These are phyloP conservation scores for Rhodotorula sp. DNA, from an alignment of 1,284 basidiomycete genomes.

Conservation along the genomic window DNA sequence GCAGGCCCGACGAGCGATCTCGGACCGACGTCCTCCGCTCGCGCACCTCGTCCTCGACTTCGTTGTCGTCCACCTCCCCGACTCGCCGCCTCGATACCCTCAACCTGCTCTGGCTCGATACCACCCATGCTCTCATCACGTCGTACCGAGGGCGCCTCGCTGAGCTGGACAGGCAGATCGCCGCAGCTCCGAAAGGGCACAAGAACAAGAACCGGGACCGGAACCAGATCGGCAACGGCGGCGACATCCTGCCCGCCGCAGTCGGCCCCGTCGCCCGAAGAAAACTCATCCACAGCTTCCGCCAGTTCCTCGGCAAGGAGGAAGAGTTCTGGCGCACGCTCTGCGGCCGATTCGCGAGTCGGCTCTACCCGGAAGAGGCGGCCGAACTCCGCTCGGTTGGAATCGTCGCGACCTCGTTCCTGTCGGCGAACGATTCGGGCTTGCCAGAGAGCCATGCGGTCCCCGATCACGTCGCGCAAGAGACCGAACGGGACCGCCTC, in stretches of 20 bases:
- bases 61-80: not conserved
- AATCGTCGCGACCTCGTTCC: conserved; percentile 58
- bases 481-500: conserved; percentile 55
- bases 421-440: conserved; percentile 44
- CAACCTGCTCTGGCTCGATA: conserved; percentile 87
- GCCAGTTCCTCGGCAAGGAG: conserved; percentile 78
- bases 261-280: conserved; percentile 60
- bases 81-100: conserved; percentile 55
- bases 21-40: not conserved
- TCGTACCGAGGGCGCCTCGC: conserved; percentile 74
- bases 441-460: too few relatives aligned
- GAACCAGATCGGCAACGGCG: conserved; percentile 16
- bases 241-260: conserved; percentile 36
- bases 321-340: conserved; percentile 82
- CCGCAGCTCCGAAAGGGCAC: conserved; percentile 31
- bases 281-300: conserved; percentile 79
- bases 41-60: conserved; percentile 61
- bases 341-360: conserved; percentile 65
- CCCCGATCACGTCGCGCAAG: not conserved
- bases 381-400: conserved; percentile 61
- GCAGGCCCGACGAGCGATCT: not conserved
- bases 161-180: conserved; percentile 58
- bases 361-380: conserved; percentile 58
- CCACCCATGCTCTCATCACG: conserved; percentile 80
- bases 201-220: conserved; percentile 5